Percentiles rank a stretch among this genome's conserved stretches.
Evolutionary conservation across 192 early-diverging fungal genomes (phyloP).

Genomic region (Pilaira anomala): DNA sequence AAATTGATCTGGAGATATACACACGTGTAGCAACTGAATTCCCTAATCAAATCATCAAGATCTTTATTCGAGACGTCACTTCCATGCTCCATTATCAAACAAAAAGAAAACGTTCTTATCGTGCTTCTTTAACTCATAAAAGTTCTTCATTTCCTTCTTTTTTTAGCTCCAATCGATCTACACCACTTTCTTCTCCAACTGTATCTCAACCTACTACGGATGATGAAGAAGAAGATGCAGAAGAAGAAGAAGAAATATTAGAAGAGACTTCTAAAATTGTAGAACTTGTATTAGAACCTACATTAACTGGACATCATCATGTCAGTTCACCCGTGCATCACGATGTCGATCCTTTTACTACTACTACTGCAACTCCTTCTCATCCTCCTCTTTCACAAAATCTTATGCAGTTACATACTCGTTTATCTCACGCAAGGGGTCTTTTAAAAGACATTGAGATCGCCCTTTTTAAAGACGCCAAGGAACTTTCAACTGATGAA

Average conservation of each 20-base stretch:
- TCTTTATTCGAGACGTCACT: constrained; percentile 80
- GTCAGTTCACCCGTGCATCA: too few species aligned
- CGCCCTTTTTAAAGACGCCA: constrained; percentile 8
- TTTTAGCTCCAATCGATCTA: too few species aligned
- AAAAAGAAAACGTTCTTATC: too few species aligned
- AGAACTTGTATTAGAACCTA: background rate
- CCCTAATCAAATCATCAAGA: constrained; percentile 72
- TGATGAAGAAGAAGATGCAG: too few species aligned
- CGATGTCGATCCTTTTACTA: too few species aligned
- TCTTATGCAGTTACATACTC: background rate
- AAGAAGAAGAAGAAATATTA: background rate
- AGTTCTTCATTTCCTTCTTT: too few species aligned
- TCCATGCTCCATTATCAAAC: constrained; percentile 11
- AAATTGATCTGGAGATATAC: constrained; percentile 81
- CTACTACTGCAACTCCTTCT: background rate
- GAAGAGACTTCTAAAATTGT: background rate
- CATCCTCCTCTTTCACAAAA: background rate
- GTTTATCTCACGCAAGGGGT: background rate
- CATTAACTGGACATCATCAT: background rate
- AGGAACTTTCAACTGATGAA: background rate
- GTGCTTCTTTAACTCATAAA: too few species aligned
- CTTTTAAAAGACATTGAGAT: constrained; percentile 3
- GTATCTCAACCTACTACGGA: too few species aligned
- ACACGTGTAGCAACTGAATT: constrained; percentile 57
- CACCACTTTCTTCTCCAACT: too few species aligned